These are phyloP conservation scores for Monosporascus sp. DNA, from an alignment of 2,329 filamentous ascomycete species.

Conservation along the genomic window DNA sequence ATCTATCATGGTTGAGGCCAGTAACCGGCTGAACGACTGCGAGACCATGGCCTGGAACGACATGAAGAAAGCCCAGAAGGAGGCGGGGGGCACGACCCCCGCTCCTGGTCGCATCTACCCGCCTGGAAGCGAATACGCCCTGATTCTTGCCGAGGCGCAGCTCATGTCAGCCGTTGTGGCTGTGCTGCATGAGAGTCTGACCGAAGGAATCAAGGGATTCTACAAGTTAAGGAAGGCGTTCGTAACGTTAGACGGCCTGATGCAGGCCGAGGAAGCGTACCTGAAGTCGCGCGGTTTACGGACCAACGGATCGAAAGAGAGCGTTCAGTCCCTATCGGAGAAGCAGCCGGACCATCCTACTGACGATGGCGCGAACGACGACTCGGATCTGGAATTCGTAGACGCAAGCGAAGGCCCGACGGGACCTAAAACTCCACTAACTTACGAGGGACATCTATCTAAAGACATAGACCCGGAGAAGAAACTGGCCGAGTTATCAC, in stretches of 20 bases:
- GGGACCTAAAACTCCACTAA: conserved; percentile 37
- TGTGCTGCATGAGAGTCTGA: conserved; percentile 86
- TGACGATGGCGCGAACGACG: conserved; percentile 29
- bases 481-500: conserved; percentile 16
- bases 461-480: conserved; percentile 25
- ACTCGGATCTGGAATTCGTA: conserved; percentile 46
- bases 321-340: conserved; percentile 12
- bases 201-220: conserved; percentile 85
- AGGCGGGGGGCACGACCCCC: conserved; percentile 29
- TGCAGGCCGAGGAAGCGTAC: conserved; percentile 63
- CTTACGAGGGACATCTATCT: conserved; percentile 40
- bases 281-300: conserved; percentile 29
- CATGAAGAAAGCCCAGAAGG: conserved; percentile 67
- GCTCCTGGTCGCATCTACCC: conserved; percentile 58
- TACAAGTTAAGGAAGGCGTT: conserved; percentile 90
- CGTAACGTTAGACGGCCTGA: conserved; percentile 71
- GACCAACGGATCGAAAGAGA: conserved; percentile 12
- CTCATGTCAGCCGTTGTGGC: conserved; percentile 85
- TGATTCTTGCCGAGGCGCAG: conserved; percentile 80
- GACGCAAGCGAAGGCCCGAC: conserved; percentile 47
- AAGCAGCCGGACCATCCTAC: conserved; percentile 11
- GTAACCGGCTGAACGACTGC: conserved; percentile 63
- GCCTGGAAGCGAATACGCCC: conserved; percentile 77
- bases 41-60: conserved; percentile 73
- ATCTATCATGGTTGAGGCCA: conserved; percentile 80